Base-by-base conservation (phyloP, 345 rosid species). In the Brassica carinata region DNA sequence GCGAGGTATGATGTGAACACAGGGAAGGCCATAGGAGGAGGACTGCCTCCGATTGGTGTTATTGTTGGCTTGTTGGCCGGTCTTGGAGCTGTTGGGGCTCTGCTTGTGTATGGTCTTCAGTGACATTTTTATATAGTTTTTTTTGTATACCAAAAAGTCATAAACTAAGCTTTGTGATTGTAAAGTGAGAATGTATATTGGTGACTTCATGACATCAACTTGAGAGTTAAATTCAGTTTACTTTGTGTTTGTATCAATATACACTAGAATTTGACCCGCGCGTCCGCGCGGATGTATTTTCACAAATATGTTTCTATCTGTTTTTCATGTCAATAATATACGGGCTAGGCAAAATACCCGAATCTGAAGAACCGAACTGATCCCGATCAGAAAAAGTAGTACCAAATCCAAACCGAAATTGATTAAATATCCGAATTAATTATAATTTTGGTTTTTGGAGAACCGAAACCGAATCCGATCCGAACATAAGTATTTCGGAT, bases 91-190 rank as follows among this genome's bases (percentile, higher is more conserved):
- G 93, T 92, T 71, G 97, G 89, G 26, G 98, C 98, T 43, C 76
- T 94, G 82, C 98, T 94, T 73, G 89, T 91, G 53, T 94, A 91
- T 84, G 97, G 98, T 69, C 97, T 92, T 82, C 98, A 94, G 73
- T 92, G 79, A 89, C 26, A 53, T 31, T 53, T 58, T 61, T 27
- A 36, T 13, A 31, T 2, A 1, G 0, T 23, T 15, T 27, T 19
- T 48, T 48, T 2, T 53, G 7, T 53, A 63, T 40, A 29, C 69
- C 70, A 48, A 34, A 43, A 74, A 33, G 15, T 61, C 57, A 7
- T 31, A 36, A 19, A 19, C 14, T 5, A 65, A 51, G 58, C 45
- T 71, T 71, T 68, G 75, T 69, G 64, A 67, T 74, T 74, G 59
- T 63, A 61, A 73, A 79, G 64, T 7, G 43, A 67, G 29, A 73